Percentiles rank a stretch among this genome's conserved stretches.
These are phyloP conservation scores for Cucurbita moschata DNA, from an alignment of 306 rosid species.

Conservation along the genomic window DNA sequence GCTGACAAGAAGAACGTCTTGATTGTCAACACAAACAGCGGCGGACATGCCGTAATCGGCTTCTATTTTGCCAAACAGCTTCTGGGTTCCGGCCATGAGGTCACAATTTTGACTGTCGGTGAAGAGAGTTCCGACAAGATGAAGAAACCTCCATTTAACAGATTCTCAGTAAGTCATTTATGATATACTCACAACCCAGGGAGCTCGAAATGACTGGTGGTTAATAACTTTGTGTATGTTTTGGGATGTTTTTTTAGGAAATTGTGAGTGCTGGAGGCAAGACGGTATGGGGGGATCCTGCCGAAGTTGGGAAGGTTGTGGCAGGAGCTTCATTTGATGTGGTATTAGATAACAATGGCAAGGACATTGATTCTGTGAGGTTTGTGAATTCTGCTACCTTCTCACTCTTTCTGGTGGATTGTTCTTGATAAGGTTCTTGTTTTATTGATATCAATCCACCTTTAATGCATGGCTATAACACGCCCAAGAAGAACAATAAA, in stretches of 20 bases:
- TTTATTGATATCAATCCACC: background rate
- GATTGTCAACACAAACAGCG: conserved; percentile 67
- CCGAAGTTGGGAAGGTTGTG: conserved; percentile 46
- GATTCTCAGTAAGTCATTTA: conserved; percentile 48
- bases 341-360: conserved; percentile 93
- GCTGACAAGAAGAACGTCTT: conserved; percentile 60
- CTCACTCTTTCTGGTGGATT: background rate
- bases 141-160: conserved; percentile 81
- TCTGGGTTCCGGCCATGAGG: conserved; percentile 61
- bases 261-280: conserved; percentile 74
- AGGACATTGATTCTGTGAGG: conserved; percentile 76
- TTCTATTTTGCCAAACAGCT: conserved; percentile 82
- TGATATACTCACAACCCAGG: background rate
- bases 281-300: conserved; percentile 76
- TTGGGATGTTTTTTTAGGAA: conserved; percentile 32
- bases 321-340: conserved; percentile 67
- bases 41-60: conserved; percentile 82
- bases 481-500: too few relatives aligned
- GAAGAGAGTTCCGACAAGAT: conserved; percentile 74
- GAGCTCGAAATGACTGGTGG: background rate
- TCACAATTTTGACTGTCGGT: conserved; percentile 73
- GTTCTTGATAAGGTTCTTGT: background rate
- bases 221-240: too few relatives aligned
- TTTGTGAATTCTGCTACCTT: conserved; percentile 11
- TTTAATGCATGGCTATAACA: background rate